These are phyloP conservation scores for Hylodesmum podocarpum DNA, from an alignment of 306 rosid species.

Conservation along the genomic window DNA sequence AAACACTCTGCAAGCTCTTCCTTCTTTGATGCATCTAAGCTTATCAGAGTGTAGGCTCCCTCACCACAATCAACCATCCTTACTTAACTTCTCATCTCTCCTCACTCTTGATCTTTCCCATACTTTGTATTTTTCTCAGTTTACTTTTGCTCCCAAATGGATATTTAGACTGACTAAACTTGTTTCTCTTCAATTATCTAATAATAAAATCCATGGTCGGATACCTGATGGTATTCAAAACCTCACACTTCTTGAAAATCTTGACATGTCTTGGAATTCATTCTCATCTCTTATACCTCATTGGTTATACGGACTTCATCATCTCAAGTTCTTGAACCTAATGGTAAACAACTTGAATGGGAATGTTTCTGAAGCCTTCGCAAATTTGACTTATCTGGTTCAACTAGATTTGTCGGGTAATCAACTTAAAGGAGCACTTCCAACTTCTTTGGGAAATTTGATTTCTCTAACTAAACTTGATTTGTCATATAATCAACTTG, in stretches of 20 bases:
- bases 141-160: not conserved
- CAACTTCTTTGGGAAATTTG: too few species aligned
- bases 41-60: not conserved
- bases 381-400: constrained; percentile 17
- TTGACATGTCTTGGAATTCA: not conserved
- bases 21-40: constrained; percentile 1
- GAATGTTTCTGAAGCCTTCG: not conserved
- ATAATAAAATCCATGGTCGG: not conserved
- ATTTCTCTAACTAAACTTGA: too few species aligned
- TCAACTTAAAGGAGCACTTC: too few species aligned
- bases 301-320: not conserved
- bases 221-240: constrained; percentile 2
- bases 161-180: not conserved
- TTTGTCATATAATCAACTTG: too few species aligned
- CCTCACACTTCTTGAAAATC: constrained; percentile 29
- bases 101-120: not conserved
- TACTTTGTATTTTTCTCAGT: too few species aligned
- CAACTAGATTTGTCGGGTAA: not conserved
- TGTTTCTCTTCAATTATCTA: not conserved
- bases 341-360: not conserved
- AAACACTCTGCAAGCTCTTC: not conserved
- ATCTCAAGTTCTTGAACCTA: constrained; percentile 11
- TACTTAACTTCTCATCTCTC: constrained; percentile 1
- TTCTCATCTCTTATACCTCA: constrained; percentile 26
- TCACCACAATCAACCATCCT: not conserved